Conservation (phyloP, 495 filamentous ascomycete genomes). For the Pseudomonodictys pantanalensis region DNA sequence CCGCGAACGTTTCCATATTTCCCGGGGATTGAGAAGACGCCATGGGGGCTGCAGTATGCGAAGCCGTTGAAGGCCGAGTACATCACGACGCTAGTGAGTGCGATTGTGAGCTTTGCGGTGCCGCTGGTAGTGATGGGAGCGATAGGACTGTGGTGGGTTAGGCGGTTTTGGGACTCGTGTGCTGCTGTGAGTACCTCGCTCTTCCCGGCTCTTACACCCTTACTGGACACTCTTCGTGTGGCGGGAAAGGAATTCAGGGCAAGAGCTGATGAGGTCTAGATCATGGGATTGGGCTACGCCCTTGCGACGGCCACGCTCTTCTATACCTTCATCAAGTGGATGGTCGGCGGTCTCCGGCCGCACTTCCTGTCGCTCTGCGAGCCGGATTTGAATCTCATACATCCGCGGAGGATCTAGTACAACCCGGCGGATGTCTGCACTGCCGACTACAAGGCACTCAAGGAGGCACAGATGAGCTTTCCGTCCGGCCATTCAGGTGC, state of each 20-base stretch:
- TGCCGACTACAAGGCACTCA: slow-evolving; percentile 30
- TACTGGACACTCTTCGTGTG: background rate
- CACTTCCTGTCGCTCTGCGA: slow-evolving; percentile 58
- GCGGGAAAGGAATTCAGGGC: slow-evolving; percentile 46
- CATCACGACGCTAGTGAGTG: slow-evolving; percentile 57
- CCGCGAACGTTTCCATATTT: background rate
- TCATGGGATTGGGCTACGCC: slow-evolving; percentile 58
- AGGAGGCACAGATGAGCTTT: slow-evolving; percentile 53
- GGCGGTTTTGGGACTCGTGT: slow-evolving; percentile 64
- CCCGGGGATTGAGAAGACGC: background rate
- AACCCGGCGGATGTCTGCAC: background rate
- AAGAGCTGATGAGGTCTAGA: slow-evolving; percentile 33
- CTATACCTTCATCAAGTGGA: slow-evolving; percentile 54
- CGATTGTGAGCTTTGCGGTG: slow-evolving; percentile 51
- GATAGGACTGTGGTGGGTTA: slow-evolving; percentile 51
- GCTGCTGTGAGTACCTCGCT: slow-evolving; percentile 42
- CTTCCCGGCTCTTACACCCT: background rate
- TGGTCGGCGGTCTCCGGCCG: slow-evolving; percentile 58
- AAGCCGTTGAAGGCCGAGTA: slow-evolving; percentile 47
- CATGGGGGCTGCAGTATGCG: background rate
- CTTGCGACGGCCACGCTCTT: slow-evolving; percentile 58
- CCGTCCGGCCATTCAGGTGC: slow-evolving; percentile 59
- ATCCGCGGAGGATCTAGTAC: background rate
- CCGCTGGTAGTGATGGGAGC: slow-evolving; percentile 51
- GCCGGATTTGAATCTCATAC: slow-evolving; percentile 32